Percentiles rank a stretch among this genome's conserved stretches.
phyloP scores from a whole-genome alignment of 495 filamentous ascomycete genomes.

The Xylaria cubensis region DNA sequence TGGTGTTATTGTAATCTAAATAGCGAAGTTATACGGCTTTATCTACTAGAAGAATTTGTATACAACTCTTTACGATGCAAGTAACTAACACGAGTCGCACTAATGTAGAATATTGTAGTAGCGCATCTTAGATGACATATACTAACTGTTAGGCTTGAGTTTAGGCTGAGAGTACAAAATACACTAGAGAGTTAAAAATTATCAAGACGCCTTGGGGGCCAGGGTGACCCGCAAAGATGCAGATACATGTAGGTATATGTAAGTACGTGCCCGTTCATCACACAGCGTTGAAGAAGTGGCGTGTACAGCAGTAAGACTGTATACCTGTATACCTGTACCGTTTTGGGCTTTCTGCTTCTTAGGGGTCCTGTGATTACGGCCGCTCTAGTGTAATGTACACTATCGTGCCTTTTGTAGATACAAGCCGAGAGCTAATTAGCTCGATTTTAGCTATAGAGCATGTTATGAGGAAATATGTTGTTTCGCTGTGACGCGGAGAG shows the following conservation, averaged over 20 bases:
- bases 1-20: constrained; percentile 8
- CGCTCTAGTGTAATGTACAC: not conserved
- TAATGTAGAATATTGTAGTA: not conserved
- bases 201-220: not conserved
- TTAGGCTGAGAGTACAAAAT: not conserved
- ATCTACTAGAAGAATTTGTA: not conserved
- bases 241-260: constrained; percentile 16
- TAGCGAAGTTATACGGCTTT: not conserved
- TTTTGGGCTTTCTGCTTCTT: constrained; percentile 10
- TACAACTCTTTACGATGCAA: not conserved
- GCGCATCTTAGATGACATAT: not conserved
- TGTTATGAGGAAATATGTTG: not conserved
- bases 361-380: not conserved
- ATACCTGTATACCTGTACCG: not conserved
- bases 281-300: constrained; percentile 15
- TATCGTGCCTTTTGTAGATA: not conserved
- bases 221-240: constrained; percentile 5
- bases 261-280: not conserved
- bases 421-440: constrained; percentile 13
- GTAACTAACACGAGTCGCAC: not conserved
- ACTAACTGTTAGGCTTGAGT: not conserved
- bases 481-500: not conserved
- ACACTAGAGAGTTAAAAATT: not conserved
- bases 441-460: not conserved
- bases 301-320: not conserved